Percentiles rank a stretch among this genome's conserved stretches.
Evolutionary conservation across 2,329 filamentous ascomycete genomes (phyloP).

Genomic region (Malbranchea cinnamomea): DNA sequence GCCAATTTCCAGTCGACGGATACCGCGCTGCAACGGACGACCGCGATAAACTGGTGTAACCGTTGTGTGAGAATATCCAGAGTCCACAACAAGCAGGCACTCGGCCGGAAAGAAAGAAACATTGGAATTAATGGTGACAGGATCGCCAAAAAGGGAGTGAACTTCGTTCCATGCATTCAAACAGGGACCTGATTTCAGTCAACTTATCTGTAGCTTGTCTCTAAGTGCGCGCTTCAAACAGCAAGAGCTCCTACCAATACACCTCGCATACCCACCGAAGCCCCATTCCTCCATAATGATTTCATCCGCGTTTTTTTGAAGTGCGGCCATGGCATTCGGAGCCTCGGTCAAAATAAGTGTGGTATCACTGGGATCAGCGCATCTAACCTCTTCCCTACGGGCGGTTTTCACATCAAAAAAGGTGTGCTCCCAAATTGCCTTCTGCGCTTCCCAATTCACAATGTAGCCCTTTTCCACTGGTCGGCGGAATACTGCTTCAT

Average conservation of each 20-base stretch:
- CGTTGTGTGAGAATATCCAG: conserved; percentile 84
- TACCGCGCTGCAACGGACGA: conserved; percentile 61
- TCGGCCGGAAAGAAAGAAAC: conserved; percentile 46
- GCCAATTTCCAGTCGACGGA: conserved; percentile 76
- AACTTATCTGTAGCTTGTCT: not conserved
- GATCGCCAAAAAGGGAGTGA: conserved; percentile 51
- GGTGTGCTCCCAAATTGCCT: conserved; percentile 86
- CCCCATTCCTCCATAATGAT: conserved; percentile 96
- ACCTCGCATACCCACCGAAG: conserved; percentile 72
- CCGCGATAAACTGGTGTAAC: conserved; percentile 75
- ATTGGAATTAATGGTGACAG: conserved; percentile 29
- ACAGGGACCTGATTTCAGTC: conserved; percentile 41
- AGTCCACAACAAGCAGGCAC: conserved; percentile 76
- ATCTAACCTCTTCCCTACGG: conserved; percentile 29
- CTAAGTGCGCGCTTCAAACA: not conserved
- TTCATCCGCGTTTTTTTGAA: conserved; percentile 87
- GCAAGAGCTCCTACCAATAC: conserved; percentile 41
- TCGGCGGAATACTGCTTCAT: conserved; percentile 70
- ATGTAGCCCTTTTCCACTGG: conserved; percentile 91
- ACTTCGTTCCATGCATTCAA: conserved; percentile 75
- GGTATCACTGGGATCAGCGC: conserved; percentile 57
- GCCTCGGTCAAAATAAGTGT: conserved; percentile 74
- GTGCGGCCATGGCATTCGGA: conserved; percentile 61
- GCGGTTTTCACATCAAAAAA: conserved; percentile 59
- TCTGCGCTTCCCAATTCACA: conserved; percentile 92